Conservation (phyloP, 345 rosid species). For the Combretum micranthum region DNA sequence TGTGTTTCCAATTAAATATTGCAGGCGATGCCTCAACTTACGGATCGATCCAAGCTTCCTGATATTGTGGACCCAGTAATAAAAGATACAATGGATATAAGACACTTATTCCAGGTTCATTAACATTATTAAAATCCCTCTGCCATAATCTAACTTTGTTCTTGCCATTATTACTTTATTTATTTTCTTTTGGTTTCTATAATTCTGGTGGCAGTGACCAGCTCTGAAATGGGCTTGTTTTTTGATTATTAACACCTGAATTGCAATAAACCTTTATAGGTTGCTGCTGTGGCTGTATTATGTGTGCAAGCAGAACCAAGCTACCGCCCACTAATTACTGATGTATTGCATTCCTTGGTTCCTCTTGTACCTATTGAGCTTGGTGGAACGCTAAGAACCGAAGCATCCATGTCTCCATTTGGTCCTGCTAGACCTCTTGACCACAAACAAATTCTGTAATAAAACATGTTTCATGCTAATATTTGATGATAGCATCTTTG, state of each 20-base stretch:
- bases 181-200: too few relatives aligned
- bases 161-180: too few relatives aligned
- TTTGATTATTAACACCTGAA: not conserved
- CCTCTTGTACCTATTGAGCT: constrained; percentile 78
- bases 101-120: constrained; percentile 88
- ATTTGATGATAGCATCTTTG: too few relatives aligned
- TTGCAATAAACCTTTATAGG: constrained; percentile 32
- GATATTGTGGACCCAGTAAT: constrained; percentile 76
- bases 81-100: constrained; percentile 66
- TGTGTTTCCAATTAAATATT: not conserved
- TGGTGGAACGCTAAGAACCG: constrained; percentile 71
- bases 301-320: constrained; percentile 94
- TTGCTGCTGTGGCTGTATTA: constrained; percentile 89
- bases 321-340: constrained; percentile 83
- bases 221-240: not conserved
- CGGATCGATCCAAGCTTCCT: constrained; percentile 82
- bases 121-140: not conserved
- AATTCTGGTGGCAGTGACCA: not conserved
- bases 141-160: too few relatives aligned
- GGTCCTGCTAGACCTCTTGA: not conserved
- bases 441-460: too few relatives aligned
- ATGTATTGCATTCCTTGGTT: constrained; percentile 80
- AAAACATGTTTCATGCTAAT: too few relatives aligned
- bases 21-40: constrained; percentile 99
- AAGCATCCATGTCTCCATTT: constrained; percentile 14